Base-by-base conservation (phyloP, 495 filamentous ascomycete species). In the Neurospora pannonica region DNA sequence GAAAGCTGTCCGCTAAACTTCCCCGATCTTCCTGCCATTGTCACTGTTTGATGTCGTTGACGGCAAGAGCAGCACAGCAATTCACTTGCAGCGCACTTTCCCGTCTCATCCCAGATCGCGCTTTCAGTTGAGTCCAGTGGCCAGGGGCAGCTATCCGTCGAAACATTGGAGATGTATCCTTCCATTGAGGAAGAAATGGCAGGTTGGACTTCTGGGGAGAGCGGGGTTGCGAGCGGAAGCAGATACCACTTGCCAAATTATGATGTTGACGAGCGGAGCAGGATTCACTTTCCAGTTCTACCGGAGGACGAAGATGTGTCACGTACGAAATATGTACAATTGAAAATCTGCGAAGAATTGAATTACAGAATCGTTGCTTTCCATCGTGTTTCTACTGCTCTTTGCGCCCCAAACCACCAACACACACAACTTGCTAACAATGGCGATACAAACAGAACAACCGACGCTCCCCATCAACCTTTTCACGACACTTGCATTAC, bases 401-500 rank as follows among this genome's bases (percentile, higher is more conserved):
- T 34, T 34, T 36, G 28, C 5, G 2, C 15, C 28, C 7, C 15
- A 19, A 67, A 19, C 54, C 28, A 67, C 28, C 28, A 34, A 67
- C 7, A 17, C 28, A 69, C 9, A 72, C 71, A 60, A 70, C 71
- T 17, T 31, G 54, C 54, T 67, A 15, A 67, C 46, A 31, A 37
- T 15, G 9, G 5, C 72, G 46, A 36, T 21, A 39, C 36, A 28
- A 67, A 74, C 70, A 67, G 38, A 36, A 13, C 71, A 69, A 54
- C 70, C 36, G 48, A 38, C 70, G 39, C 34, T 71, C 48, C 72
- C 13, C 71, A 1, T 21, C 46, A 54, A 17, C 21, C 15, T 21
- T n/a, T 38, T 80, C 86, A 88, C 78, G 86, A 85, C 13, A 86
- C 79, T 73, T 84, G 82, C 83, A 87, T 83, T 38, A 86, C 84